Base-by-base conservation (phyloP, 345 rosid species). In the Eucalyptus sideroxylon region DNA sequence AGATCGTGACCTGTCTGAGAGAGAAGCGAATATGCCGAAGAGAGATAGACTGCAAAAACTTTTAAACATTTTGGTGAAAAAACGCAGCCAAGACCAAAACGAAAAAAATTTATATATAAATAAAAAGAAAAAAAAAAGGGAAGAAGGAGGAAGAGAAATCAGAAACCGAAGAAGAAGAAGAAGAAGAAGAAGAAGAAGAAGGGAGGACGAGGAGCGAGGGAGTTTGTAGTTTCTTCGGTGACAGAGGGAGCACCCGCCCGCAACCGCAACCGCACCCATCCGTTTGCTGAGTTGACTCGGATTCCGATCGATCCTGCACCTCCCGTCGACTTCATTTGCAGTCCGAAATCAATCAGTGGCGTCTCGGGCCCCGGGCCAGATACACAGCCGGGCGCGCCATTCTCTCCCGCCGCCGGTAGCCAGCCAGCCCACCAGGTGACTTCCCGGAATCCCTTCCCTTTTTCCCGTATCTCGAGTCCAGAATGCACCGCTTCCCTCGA, bases 71-170 rank as follows among this genome's bases (percentile, higher is more conserved):
- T 21, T 15, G 16, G 47, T 40, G 47, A 69, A 40, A 37, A 40
- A 77, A 77, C 47, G 47, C 85, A 77, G 27, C 27, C 85, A 34
- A 72, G 37, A 31, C 27, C 27, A 14, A 62, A 62, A 30, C 34
- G 16, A 30, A 62, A 62, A 30, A 6, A 3, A 5, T 8, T 8
- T 44, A 44, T 11, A 12, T 13, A 50, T 2, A 60, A 27, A 27
- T 27, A 27, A 30, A 4, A 0, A 5, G 37, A 10, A 3, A 8
- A 9, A 19, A 3, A 17, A 9, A 2, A 9, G 4, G 2, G 23
- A 21, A 11, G 27, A 21, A 77, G 47, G 11, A 77, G 83, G 47
- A 77, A 37, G 47, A 77, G 83, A 21, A 77, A 77, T 77, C 83
- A 11, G 85, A 77, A 77, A 77, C 85, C 13, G 85, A 77, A 77